phyloP scores from a whole-genome alignment of 2,329 filamentous ascomycete species.

The Stagonosporopsis chrysanthemi region DNA sequence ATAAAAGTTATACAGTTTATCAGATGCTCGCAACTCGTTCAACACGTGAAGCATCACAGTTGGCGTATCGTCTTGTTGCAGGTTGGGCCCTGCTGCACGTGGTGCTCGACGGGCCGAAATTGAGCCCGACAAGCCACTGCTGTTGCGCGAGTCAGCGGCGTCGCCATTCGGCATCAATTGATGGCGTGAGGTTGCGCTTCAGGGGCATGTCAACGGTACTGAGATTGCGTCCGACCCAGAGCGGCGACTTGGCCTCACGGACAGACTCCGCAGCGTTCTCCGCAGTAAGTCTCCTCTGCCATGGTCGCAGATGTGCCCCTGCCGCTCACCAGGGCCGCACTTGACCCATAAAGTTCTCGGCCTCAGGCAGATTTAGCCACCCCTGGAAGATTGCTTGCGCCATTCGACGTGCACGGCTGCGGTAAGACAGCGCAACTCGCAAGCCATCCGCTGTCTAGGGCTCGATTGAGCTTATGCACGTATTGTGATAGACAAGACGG shows the following conservation, averaged over 20 bases:
- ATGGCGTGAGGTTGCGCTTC: constrained; percentile 7
- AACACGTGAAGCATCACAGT: constrained; percentile 1
- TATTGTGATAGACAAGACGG: constrained; percentile 13
- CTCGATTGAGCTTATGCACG: constrained; percentile 13
- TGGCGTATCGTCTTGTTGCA: not conserved
- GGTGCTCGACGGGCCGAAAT: constrained; percentile 9
- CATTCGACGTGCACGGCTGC: constrained; percentile 4
- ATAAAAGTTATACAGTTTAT: not conserved
- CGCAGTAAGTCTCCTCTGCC: constrained; percentile 13
- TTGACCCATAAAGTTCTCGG: constrained; percentile 9
- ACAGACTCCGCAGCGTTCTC: constrained; percentile 12
- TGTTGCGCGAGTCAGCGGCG: constrained; percentile 12
- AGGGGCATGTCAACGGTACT: constrained; percentile 9
- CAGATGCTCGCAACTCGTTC: constrained; percentile 8
- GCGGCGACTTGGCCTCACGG: not conserved
- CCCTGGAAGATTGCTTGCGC: constrained; percentile 18
- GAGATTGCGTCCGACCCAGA: constrained; percentile 4
- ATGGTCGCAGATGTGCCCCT: constrained; percentile 12
- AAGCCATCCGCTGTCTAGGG: constrained; percentile 15
- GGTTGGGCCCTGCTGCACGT: constrained; percentile 5
- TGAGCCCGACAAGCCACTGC: not conserved
- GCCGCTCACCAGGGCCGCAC: constrained; percentile 10
- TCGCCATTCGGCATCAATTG: not conserved
- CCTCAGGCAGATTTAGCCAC: constrained; percentile 14
- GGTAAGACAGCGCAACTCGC: constrained; percentile 5